Evolutionary conservation across 2,329 filamentous ascomycete species (phyloP).

Genomic region (Mycogone perniciosa): DNA sequence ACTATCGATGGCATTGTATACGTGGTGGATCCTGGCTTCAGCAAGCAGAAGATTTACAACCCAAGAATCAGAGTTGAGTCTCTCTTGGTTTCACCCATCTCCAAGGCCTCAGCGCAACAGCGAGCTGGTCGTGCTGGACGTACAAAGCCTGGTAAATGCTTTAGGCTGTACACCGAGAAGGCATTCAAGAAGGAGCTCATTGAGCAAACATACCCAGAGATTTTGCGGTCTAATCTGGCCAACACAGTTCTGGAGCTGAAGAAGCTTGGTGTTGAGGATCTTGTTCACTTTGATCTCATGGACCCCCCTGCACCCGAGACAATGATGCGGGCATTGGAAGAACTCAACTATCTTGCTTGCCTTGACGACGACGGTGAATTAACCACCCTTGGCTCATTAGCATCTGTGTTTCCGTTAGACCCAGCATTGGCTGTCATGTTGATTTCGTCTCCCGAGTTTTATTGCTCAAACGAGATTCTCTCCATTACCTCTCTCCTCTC

Average conservation of each 20-base stretch:
- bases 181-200: conserved; percentile 98
- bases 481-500: conserved; percentile 92
- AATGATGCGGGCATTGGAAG: conserved; percentile 93
- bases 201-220: conserved; percentile 93
- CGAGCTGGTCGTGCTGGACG: conserved; percentile 97
- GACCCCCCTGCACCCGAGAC: conserved; percentile 97
- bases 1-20: conserved; percentile 99
- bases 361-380: conserved; percentile 94
- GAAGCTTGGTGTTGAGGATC: conserved; percentile 90
- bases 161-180: conserved; percentile 88
- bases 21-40: conserved; percentile 98
- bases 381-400: conserved; percentile 75
- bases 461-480: conserved; percentile 96
- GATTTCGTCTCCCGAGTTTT: conserved; percentile 94
- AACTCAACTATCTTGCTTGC: conserved; percentile 95
- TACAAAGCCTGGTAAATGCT: conserved; percentile 97
- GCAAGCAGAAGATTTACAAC: conserved; percentile 99
- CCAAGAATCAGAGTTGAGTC: conserved; percentile 94
- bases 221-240: conserved; percentile 87
- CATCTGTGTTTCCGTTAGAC: conserved; percentile 93
- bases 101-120: conserved; percentile 94
- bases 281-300: conserved; percentile 98
- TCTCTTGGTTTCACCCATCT: conserved; percentile 93
- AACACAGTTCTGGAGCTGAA: conserved; percentile 95
- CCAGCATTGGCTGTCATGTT: conserved; percentile 95